Evolutionary conservation across 345 rosid genomes (phyloP).

Genomic region (Laguncularia racemosa): DNA sequence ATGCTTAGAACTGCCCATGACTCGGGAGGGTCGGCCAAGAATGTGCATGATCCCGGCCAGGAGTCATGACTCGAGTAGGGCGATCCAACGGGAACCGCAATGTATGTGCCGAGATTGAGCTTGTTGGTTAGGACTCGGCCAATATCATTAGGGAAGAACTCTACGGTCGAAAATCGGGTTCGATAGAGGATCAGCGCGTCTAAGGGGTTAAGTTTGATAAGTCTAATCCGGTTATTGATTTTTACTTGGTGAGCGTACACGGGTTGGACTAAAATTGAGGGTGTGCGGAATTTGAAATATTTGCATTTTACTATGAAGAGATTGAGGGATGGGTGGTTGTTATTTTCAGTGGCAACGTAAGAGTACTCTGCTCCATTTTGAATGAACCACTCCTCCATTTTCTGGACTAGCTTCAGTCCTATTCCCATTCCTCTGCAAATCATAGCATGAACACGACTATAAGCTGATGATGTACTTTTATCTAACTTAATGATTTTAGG

Average conservation of each 20-base stretch:
- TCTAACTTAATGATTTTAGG: too few relatives aligned
- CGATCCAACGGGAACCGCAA: conserved; percentile 55
- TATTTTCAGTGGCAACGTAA: conserved; percentile 73
- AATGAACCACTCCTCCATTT: conserved; percentile 69
- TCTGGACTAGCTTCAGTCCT: conserved; percentile 48
- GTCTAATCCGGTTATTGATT: conserved; percentile 31
- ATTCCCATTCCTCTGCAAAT: conserved; percentile 75
- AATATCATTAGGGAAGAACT: conserved; percentile 83
- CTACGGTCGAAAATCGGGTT: conserved; percentile 60
- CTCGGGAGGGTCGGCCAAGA: conserved; percentile 55
- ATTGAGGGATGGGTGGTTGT: conserved; percentile 73
- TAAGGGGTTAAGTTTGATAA: conserved; percentile 33
- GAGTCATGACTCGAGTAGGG: conserved; percentile 4
- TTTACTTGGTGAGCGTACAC: conserved; percentile 67
- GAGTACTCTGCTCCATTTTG: conserved; percentile 71
- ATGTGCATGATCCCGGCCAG: conserved; percentile 55
- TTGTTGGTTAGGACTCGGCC: conserved; percentile 62
- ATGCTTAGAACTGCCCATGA: conserved; percentile 82
- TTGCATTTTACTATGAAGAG: conserved; percentile 82
- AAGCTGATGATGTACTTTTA: too few relatives aligned
- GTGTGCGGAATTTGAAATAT: conserved; percentile 79
- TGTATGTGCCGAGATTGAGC: conserved; percentile 59
- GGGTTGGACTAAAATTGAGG: conserved; percentile 69
- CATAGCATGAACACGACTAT: neutral
- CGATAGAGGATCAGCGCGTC: conserved; percentile 70